Percentiles rank a stretch among this genome's conserved stretches.
Conservation (phyloP, 371 early-diverging fungal species). For the Vairimorpha ceranae region DNA sequence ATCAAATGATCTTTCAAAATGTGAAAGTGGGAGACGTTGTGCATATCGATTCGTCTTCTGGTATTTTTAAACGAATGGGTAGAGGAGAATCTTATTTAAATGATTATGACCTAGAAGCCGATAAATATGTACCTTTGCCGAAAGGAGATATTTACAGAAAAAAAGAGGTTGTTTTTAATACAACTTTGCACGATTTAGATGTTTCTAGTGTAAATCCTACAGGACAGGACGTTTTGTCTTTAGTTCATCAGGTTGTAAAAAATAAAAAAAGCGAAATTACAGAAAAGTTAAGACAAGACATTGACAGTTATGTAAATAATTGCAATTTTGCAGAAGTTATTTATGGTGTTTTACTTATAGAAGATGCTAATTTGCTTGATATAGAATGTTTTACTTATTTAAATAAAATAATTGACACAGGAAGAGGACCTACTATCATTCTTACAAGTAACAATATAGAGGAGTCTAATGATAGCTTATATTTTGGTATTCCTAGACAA, state of each 20-base stretch:
- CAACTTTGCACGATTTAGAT: slow-evolving; percentile 57
- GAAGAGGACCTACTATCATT: slow-evolving; percentile 41
- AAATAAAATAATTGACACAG: slow-evolving; percentile 32
- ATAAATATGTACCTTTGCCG: slow-evolving; percentile 55
- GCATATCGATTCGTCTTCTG: slow-evolving; percentile 52
- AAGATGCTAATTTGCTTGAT: slow-evolving; percentile 54
- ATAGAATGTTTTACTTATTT: slow-evolving; percentile 45
- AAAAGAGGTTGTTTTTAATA: slow-evolving; percentile 50
- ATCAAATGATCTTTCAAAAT: slow-evolving; percentile 44
- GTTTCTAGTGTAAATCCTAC: slow-evolving; percentile 40
- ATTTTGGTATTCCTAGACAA: slow-evolving; percentile 23
- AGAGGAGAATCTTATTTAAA: slow-evolving; percentile 52
- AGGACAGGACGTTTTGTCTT: slow-evolving; percentile 38
- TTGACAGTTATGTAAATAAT: slow-evolving; percentile 39
- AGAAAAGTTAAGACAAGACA: slow-evolving; percentile 40
- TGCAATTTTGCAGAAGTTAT: slow-evolving; percentile 47
- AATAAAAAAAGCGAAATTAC: slow-evolving; percentile 44
- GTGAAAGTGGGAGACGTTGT: slow-evolving; percentile 57
- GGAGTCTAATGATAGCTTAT: background rate
- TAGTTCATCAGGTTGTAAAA: slow-evolving; percentile 22
- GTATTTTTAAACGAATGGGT: slow-evolving; percentile 59
- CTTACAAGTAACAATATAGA: slow-evolving; percentile 40
- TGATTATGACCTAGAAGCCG: slow-evolving; percentile 61
- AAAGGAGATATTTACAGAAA: slow-evolving; percentile 52
- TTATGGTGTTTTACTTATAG: slow-evolving; percentile 55